phyloP scores from a whole-genome alignment of 805 yeast genomes.

The Myxozyma monticola region DNA sequence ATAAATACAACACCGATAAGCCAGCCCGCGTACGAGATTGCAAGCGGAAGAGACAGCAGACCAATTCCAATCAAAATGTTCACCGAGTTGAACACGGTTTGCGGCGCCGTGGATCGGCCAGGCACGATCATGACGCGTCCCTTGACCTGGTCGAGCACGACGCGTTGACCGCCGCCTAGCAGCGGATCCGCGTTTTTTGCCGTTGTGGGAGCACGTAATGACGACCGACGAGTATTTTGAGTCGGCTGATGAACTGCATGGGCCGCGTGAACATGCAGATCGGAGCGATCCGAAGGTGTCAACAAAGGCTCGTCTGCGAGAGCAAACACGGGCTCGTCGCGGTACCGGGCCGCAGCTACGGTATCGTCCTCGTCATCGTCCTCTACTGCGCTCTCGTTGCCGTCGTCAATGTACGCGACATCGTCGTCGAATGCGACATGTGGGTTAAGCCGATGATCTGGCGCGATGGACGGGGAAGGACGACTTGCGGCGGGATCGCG shows the following conservation, averaged over 20 bases:
- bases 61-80: constrained; percentile 71
- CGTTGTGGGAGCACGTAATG: no score
- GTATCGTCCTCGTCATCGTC: constrained; percentile 8
- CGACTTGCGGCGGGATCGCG: constrained; percentile 31
- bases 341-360: background rate
- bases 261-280: constrained; percentile 1
- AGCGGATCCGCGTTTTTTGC: constrained; percentile 10
- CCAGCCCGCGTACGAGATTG: constrained; percentile 61
- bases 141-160: constrained; percentile 59
- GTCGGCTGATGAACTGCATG: background rate
- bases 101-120: constrained; percentile 79
- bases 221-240: background rate
- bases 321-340: background rate
- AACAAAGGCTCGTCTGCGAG: background rate
- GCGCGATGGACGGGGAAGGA: background rate
- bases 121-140: constrained; percentile 73
- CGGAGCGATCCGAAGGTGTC: constrained; percentile 2
- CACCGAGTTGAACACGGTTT: constrained; percentile 65
- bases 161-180: constrained; percentile 18
- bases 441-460: background rate
- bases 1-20: constrained; percentile 62
- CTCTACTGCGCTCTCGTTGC: background rate
- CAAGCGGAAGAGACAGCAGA: constrained; percentile 64
- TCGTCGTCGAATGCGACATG: no score
- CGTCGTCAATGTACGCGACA: constrained; percentile 1